Base-by-base conservation (phyloP, 139 green algal species). In the Chlamydomonas sphaeroides region DNA sequence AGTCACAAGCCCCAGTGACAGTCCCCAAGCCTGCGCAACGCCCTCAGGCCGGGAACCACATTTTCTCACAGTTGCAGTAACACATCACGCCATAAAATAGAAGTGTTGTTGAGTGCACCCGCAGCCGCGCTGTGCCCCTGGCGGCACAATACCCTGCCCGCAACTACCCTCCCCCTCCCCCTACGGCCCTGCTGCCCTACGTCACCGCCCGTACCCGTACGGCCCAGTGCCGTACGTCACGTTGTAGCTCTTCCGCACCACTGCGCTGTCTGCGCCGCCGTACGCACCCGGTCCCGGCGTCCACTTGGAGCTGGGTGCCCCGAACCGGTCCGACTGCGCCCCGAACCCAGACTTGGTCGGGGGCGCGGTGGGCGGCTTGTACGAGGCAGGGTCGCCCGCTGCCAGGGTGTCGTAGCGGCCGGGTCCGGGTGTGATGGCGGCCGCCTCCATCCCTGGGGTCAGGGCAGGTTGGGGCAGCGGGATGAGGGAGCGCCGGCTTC, bases 141-240 rank as follows among this genome's bases (percentile, higher is more conserved):
- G n/a, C n/a, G n/a, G n/a, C n/a, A n/a, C n/a, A n/a, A n/a, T n/a
- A n/a, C n/a, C n/a, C n/a, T n/a, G n/a, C n/a, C n/a, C n/a, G n/a
- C n/a, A n/a, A n/a, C n/a, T n/a, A n/a, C n/a, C n/a, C n/a, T n/a
- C n/a, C n/a, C n/a, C n/a, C n/a, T n/a, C n/a, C n/a, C n/a, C n/a
- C n/a, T n/a, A n/a, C n/a, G n/a, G n/a, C n/a, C n/a, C n/a, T n/a
- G n/a, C n/a, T n/a, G n/a, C n/a, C n/a, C n/a, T n/a, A n/a, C n/a
- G n/a, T n/a, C n/a, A n/a, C n/a, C n/a, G n/a, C n/a, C n/a, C n/a
- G n/a, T n/a, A n/a, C n/a, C n/a, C n/a, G n/a, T n/a, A n/a, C n/a
- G n/a, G n/a, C n/a, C n/a, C n/a, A n/a, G n/a, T n/a, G n/a, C 56
- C 56, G 61, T 82, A 82, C 25, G 75, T 65, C n/a, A 82, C 42